Evolutionary conservation across 352 stramenopile genomes (phyloP), one percentile per base, ranked within the genome.

Genomic region (Phytopythium delawarense): DNA sequence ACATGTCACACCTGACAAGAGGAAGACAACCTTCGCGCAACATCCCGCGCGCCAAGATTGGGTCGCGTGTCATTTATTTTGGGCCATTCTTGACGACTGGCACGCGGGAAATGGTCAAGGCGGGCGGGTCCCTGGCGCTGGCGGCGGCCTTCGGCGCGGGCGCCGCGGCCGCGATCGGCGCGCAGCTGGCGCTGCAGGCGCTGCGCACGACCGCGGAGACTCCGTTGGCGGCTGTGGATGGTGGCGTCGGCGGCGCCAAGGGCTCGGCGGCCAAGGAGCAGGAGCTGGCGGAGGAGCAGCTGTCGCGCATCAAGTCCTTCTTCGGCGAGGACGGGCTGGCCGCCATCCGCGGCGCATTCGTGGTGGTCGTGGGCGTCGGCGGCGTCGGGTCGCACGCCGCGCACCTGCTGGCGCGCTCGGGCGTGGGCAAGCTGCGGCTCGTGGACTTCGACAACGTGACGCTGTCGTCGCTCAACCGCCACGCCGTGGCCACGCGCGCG

Each of bases 371-470:
- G 28, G 98, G 97, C 21, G 76, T 99, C 18, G 97, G 97, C 37
- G 97, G 97, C 28, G 97, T 99, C 7, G 97, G 98, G 6, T 93
- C 82, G 39, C 97, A 99, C 70, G 89, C 93, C 7, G 96, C 96
- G n/a, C 84, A 99, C 70, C 98, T 99, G 94, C 79, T 99, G 57
- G 97, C 94, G 46, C 86, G 97, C 55, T 98, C 95, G 20, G 97
- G 97, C 20, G 95, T 99, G 4, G 76, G 87, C 48, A 86, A 91
- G 48, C 66, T 99, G 52, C 84, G 96, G n/a, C 77, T 99, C 34
- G 91, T 99, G 28, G 98, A 99, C 81, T 99, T 99, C 89, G 98
- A 99, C 75, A 98, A 99, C 70, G 96, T 99, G 15, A 99, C 97
- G 34, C 76, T 99, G 51, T 99, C 96, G 50, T 99, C 94, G 54